These are phyloP conservation scores for Collybia nuda DNA, from an alignment of 768 basidiomycete species.

Conservation along the genomic window DNA sequence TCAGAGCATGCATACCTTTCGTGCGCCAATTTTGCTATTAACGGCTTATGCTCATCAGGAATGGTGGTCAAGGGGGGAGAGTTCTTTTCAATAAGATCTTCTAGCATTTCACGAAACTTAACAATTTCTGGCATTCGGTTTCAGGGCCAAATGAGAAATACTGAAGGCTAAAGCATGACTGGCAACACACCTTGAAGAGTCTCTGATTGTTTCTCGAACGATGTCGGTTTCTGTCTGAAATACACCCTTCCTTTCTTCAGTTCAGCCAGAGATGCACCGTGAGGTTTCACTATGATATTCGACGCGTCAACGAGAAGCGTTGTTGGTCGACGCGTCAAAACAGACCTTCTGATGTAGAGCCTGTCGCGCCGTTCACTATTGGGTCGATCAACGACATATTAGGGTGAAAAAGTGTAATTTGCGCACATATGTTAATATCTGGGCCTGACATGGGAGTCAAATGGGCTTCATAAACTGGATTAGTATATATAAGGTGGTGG, in stretches of 20 bases:
- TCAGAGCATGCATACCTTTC: constrained; percentile 62
- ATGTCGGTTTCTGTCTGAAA: constrained; percentile 73
- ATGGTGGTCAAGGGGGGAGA: constrained; percentile 54
- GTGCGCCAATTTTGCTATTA: constrained; percentile 81
- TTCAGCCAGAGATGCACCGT: constrained; percentile 51
- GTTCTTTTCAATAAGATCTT: constrained; percentile 46
- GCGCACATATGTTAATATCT: constrained; percentile 33
- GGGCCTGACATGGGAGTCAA: constrained; percentile 36
- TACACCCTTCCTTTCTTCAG: constrained; percentile 75
- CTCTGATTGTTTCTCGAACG: constrained; percentile 78
- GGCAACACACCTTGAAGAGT: constrained; percentile 69
- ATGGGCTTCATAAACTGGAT: constrained; percentile 15
- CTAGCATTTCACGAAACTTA: constrained; percentile 72
- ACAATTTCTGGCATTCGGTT: constrained; percentile 58
- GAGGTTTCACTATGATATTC: constrained; percentile 30
- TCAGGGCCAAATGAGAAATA: constrained; percentile 2
- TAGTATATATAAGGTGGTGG: constrained; percentile 17
- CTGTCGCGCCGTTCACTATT: constrained; percentile 1
- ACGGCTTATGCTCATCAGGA: constrained; percentile 67
- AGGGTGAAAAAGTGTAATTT: background rate
- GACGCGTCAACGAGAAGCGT: constrained; percentile 24
- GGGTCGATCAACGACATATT: background rate
- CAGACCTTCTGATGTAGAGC: constrained; percentile 23
- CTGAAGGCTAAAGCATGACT: constrained; percentile 3
- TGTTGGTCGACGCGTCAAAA: constrained; percentile 22